Evolutionary conservation across 495 filamentous ascomycete species (phyloP), one percentile per base, ranked within the genome.

Genomic region (Tuber aestivum): DNA sequence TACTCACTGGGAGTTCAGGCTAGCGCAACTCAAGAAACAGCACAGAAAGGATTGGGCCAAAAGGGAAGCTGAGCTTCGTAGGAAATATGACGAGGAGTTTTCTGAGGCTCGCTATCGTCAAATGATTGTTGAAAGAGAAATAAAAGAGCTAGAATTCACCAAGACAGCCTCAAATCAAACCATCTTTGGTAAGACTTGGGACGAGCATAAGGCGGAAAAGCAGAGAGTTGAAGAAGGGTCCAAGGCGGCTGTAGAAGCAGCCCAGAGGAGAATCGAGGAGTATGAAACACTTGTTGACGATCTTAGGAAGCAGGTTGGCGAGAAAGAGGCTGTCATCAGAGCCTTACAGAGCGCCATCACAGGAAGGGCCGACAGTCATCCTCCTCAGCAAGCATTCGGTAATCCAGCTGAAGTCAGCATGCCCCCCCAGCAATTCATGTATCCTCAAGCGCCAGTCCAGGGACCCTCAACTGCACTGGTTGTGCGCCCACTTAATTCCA

Each of bases 141-240:
- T 79, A 48, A 79, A 75, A 27, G 78, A 79, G 37, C 35, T 79
- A 12, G 77, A 79, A 37, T 79, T 79, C 65, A 48, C 73, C n/a
- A 73, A 65, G 35, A 69, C 9, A 0, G 77, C 75, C 65, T 38
- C 56, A 4, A 12, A 35, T 37, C 72, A 68, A n/a, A 68, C 38
- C 38, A 37, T 76, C 23, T 65, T 79, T 1, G 78, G 78, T 20
- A 79, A 73, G 65, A 79, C 78, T 2, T 79, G 73, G 77, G 75
- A 79, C 40, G 78, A 79, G 20, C 78, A 79, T 32, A 72, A 79
- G 42, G 45, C 70, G 2, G 77, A 72, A n/a, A 79, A 79, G 20
- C 45, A 44, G 32, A n/a, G 72, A 20, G 70, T 79, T 16, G 78
- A 79, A 50, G 50, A 72, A 44, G 56, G 38, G 12, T 79, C 74